phyloP scores from a whole-genome alignment of 2,329 filamentous ascomycete species.

The Clonostachys rhizophaga region DNA sequence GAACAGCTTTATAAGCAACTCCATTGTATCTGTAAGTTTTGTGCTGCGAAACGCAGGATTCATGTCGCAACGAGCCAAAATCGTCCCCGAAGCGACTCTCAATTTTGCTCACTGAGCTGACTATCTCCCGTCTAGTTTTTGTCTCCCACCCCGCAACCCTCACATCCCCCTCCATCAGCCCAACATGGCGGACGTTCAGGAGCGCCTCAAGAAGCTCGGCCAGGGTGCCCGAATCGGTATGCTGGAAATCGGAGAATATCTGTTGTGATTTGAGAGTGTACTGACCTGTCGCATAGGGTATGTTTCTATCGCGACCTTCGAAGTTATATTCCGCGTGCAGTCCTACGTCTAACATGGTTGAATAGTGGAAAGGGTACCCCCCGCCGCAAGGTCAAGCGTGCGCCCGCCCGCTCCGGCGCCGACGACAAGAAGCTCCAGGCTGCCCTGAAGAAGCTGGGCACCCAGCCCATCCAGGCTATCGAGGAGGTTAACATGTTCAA shows the following conservation, averaged over 20 bases:
- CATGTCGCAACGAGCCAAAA: too few species aligned
- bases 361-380: slow-evolving; percentile 92
- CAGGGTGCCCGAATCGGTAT: slow-evolving; percentile 59
- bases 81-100: neutral
- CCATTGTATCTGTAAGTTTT: slow-evolving; percentile 18
- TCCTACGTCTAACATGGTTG: slow-evolving; percentile 16
- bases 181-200: slow-evolving; percentile 52
- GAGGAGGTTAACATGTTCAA: slow-evolving; percentile 99
- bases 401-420: slow-evolving; percentile 84
- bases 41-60: too few species aligned
- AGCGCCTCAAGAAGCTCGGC: slow-evolving; percentile 57
- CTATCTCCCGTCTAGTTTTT: slow-evolving; percentile 3
- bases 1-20: slow-evolving; percentile 24
- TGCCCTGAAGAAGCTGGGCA: slow-evolving; percentile 98
- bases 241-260: slow-evolving; percentile 23
- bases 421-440: slow-evolving; percentile 99
- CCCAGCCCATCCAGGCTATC: slow-evolving; percentile 98
- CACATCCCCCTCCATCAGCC: slow-evolving; percentile 20
- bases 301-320: slow-evolving; percentile 12
- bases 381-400: slow-evolving; percentile 97
- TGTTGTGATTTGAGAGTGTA: slow-evolving; percentile 6
- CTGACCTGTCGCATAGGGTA: slow-evolving; percentile 22
- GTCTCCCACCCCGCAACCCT: slow-evolving; percentile 8
- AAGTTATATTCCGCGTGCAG: slow-evolving; percentile 2
- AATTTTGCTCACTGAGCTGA: neutral